Evolutionary conservation across 768 basidiomycete species (phyloP), one percentile per base, ranked within the genome.

Genomic region (Lactifluus pinguis): DNA sequence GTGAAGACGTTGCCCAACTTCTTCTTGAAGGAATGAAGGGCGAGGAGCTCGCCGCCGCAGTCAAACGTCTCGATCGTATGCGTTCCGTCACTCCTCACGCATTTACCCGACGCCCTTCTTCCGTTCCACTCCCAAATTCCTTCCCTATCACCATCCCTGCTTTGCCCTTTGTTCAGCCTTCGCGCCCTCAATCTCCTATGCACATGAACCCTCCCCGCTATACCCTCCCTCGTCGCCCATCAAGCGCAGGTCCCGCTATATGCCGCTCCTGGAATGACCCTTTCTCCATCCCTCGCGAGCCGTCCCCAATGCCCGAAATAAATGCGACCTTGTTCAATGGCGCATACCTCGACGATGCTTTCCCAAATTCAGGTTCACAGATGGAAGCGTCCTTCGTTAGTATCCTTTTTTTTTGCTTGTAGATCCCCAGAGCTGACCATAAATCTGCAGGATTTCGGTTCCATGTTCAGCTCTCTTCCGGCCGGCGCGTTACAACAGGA

Each of bases 11-110:
- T 21, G 63, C 63, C 0, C 63, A 61, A 36, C 49, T 66, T 6
- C 64, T 66, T 25, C 65, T 66, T 14, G 64, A 66, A 29, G 65
- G 65, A 49, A 61, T 65, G 63, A 65, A 65, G 54, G 65, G 65
- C 15, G 65, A 66, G 11, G 63, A 66, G 15, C 65, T 66, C 34
- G 63, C 65, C 11, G 65, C 59, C 11, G 65, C 65, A 15, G 65
- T 66, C 32, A 61, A 65, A 53, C 59, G 56, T 15, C 65, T 66
- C 8, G 65, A 66, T 21, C 57, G 41, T 17, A 55, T 65, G 45
- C 65, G 64, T n/a, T 66, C 65, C 4, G 15, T 38, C 19, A 61
- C 65, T 6, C 65, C 65, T 41, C 42, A 57, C 13, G 48, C 44
- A 11, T 51, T 60, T 15, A 63, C 64, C n/a, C 63, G 65, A 41